A percentile compares a stretch with the other conserved stretches of the same genome.
These are phyloP conservation scores for Podaxis rugospora DNA, from an alignment of 768 basidiomycete species.

Conservation along the genomic window DNA sequence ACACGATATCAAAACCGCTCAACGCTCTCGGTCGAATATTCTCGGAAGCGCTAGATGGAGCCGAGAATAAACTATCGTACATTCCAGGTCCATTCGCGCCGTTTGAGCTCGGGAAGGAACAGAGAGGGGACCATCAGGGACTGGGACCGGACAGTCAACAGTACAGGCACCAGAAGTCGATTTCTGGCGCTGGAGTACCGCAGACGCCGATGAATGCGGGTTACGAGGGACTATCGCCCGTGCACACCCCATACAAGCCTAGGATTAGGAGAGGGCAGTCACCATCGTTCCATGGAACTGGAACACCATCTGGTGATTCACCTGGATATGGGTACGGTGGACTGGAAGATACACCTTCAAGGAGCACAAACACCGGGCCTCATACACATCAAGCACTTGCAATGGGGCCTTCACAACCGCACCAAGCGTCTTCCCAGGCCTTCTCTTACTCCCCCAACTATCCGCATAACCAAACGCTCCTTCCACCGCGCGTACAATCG, in stretches of 20 bases:
- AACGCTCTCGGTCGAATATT: constrained; percentile 86
- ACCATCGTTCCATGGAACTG: constrained; percentile 28
- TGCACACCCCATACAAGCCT: constrained; percentile 72
- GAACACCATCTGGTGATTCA: constrained; percentile 29
- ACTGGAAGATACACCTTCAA: constrained; percentile 51
- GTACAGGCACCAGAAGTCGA: not conserved
- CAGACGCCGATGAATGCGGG: constrained; percentile 27
- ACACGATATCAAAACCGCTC: constrained; percentile 88
- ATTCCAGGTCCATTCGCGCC: constrained; percentile 70
- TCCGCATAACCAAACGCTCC: constrained; percentile 21
- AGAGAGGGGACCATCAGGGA: constrained; percentile 27
- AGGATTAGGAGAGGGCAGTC: constrained; percentile 56
- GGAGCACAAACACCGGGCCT: constrained; percentile 27
- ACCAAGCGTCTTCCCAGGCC: not conserved
- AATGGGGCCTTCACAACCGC: constrained; percentile 44
- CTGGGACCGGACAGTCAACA: constrained; percentile 4
- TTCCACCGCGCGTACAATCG: constrained; percentile 44
- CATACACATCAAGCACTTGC: constrained; percentile 45
- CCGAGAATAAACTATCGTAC: constrained; percentile 59
- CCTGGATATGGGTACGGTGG: constrained; percentile 23
- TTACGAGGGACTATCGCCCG: constrained; percentile 27
- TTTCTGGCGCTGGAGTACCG: constrained; percentile 14
- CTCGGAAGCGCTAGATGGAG: constrained; percentile 74
- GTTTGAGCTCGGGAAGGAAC: constrained; percentile 57
- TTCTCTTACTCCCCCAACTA: constrained; percentile 12